These are phyloP conservation scores for Fraxinus platypoda DNA, from an alignment of 305 asterid genomes.

Conservation along the genomic window DNA sequence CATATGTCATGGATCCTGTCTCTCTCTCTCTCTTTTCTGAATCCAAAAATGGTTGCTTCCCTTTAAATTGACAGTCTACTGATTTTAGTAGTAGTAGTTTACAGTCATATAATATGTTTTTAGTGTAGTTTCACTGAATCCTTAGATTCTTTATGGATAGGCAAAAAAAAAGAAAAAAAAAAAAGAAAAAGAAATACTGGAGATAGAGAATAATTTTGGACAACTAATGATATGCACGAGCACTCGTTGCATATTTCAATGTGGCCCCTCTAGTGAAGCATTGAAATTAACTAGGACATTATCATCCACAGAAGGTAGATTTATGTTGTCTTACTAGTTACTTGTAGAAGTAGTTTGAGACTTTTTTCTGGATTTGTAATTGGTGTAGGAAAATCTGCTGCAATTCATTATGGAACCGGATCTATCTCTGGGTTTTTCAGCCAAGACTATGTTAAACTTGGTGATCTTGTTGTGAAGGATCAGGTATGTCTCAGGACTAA, in stretches of 20 bases:
- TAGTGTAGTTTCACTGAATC: neutral
- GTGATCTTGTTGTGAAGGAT: slow-evolving; percentile 60
- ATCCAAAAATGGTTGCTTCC: neutral
- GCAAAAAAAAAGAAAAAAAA: neutral
- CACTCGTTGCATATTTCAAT: slow-evolving; percentile 4
- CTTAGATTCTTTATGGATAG: neutral
- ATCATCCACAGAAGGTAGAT: neutral
- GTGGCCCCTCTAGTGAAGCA: neutral
- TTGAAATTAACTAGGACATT: neutral
- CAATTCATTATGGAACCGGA: slow-evolving; percentile 88
- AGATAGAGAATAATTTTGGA: neutral
- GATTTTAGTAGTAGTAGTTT: neutral
- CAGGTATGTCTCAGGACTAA: slow-evolving; percentile 49
- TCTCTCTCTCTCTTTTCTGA: neutral
- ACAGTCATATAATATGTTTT: neutral
- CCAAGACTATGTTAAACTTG: slow-evolving; percentile 62
- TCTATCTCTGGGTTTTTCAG: slow-evolving; percentile 89
- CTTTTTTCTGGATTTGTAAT: slow-evolving; percentile 1
- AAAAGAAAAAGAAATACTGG: neutral
- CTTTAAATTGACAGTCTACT: neutral
- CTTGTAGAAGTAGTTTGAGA: slow-evolving; percentile 4
- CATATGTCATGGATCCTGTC: neutral
- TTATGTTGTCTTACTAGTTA: neutral
- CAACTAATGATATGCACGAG: neutral
- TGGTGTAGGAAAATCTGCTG: slow-evolving; percentile 75